A percentile compares a stretch with the other conserved stretches of the same genome.
These are phyloP conservation scores for Cladosporium halotolerans DNA, from an alignment of 2,329 filamentous ascomycete genomes.

Conservation along the genomic window DNA sequence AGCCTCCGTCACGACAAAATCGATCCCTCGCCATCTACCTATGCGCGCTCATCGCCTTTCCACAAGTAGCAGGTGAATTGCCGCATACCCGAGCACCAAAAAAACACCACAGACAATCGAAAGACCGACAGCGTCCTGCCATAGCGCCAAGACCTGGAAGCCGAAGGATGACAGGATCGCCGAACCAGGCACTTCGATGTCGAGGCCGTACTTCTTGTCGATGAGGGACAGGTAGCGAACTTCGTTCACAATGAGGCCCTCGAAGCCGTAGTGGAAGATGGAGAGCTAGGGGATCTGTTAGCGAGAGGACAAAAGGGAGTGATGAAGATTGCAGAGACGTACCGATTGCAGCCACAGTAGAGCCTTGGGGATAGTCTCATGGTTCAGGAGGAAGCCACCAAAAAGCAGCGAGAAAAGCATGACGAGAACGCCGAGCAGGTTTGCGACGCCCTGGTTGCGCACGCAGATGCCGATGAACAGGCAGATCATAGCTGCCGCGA, in stretches of 20 bases:
- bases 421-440: slow-evolving; percentile 85
- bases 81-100: slow-evolving; percentile 77
- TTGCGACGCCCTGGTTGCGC: slow-evolving; percentile 84
- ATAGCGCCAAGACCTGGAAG: slow-evolving; percentile 80
- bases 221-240: slow-evolving; percentile 82
- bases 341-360: slow-evolving; percentile 84
- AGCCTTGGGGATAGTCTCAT: slow-evolving; percentile 79
- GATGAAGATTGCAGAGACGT: slow-evolving; percentile 30
- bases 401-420: slow-evolving; percentile 98
- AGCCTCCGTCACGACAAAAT: no score
- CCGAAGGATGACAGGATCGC: slow-evolving; percentile 93
- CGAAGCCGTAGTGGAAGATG: slow-evolving; percentile 97
- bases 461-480: slow-evolving; percentile 95
- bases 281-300: slow-evolving; percentile 54
- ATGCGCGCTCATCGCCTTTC: slow-evolving; percentile 62
- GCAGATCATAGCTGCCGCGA: slow-evolving; percentile 88
- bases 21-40: no score
- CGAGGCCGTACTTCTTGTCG: slow-evolving; percentile 91
- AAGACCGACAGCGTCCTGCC: slow-evolving; percentile 75
- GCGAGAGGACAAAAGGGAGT: slow-evolving; percentile 6
- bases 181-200: slow-evolving; percentile 92
- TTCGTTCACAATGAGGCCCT: slow-evolving; percentile 94
- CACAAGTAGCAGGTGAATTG: slow-evolving; percentile 89
- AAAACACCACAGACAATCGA: slow-evolving; percentile 77
- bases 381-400: slow-evolving; percentile 87